Evolutionary conservation across 106 monocot genomes (phyloP), one percentile per base, ranked within the genome.

Genomic region (Dioscorea alata): DNA sequence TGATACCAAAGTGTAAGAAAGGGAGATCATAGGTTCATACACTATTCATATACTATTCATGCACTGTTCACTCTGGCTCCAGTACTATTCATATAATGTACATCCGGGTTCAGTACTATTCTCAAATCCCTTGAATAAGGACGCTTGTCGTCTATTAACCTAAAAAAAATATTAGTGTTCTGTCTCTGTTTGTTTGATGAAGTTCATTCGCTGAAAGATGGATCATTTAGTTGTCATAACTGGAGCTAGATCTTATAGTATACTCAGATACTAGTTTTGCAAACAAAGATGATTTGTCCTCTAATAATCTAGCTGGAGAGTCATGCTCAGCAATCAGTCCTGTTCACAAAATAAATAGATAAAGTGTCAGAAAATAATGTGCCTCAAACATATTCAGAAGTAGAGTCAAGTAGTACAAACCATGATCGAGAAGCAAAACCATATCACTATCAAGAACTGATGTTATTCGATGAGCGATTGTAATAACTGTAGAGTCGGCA

Each of bases 391-490:
- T 49, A 21, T 33, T 0, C 10, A 9, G 19, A 49, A 53, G 20
- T 65, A 15, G 15, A 25, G 21, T 21, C 6, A 63, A 22, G 21
- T 10, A 2, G 13, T 48, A 71, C 82, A 69, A 28, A 82, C 94
- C 94, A 70, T 88, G 84, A 59, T 95, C 94, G 8, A 95, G 94
- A 57, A 95, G 83, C 71, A 91, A 50, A 60, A 95, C 86, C 79
- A 85, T 88, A 57, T 95, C 94, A 59, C 94, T 95, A 25, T 89
- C 82, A 9, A 91, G 78, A 50, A 96, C 88, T 0, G 95, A 96
- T n/a, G 95, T 91, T 78, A 96, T 91, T 25, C 95, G 34, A 75
- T 96, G 94, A 4, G 91, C 94, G 17, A 95, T 84, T 22, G 83
- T 95, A 34, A 95, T 83, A 35, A 95, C 90, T 9, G 90, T 96